Conservation (phyloP, 1,139 yeast species). For the Saccharomyces hybrid region DNA sequence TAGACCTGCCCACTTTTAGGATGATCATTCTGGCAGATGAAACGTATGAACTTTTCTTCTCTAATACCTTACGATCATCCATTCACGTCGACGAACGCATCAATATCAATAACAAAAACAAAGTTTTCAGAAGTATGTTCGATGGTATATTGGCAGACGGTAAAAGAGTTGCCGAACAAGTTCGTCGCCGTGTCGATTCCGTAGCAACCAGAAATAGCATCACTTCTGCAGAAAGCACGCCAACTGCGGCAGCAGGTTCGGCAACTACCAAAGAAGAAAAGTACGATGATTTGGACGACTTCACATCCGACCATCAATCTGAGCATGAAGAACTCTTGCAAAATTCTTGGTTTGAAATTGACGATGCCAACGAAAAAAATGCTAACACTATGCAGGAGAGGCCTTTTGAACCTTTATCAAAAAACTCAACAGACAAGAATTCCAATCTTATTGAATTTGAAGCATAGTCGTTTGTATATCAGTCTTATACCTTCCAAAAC, state of each 20-base stretch:
- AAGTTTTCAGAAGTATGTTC: conserved; percentile 77
- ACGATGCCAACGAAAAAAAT: conserved; percentile 5
- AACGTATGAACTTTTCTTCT: conserved; percentile 77
- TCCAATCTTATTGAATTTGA: conserved; percentile 13
- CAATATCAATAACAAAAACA: conserved; percentile 40
- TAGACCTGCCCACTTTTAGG: conserved; percentile 83
- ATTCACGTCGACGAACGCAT: conserved; percentile 58
- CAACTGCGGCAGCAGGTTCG: conserved; percentile 3
- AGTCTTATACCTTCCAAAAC: neutral
- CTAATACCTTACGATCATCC: conserved; percentile 55
- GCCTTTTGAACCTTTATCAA: conserved; percentile 8
- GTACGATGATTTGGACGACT: conserved; percentile 11
- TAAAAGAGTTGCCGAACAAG: conserved; percentile 79
- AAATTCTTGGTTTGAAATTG: conserved; percentile 14
- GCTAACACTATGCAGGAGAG: conserved; percentile 4
- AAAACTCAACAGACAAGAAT: conserved; percentile 5
- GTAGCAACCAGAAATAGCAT: conserved; percentile 28
- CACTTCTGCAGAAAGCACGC: conserved; percentile 12
- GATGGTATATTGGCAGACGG: conserved; percentile 92
- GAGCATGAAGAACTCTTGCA: conserved; percentile 13
- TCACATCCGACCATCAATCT: conserved; percentile 12
- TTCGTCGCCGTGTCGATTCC: conserved; percentile 74
- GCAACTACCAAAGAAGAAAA: conserved; percentile 7
- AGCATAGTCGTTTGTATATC: conserved; percentile 6
- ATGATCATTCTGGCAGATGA: conserved; percentile 95